Evolutionary conservation across 768 basidiomycete genomes (phyloP), one percentile per base, ranked within the genome.

Genomic region (Boletus rubroflammeus): DNA sequence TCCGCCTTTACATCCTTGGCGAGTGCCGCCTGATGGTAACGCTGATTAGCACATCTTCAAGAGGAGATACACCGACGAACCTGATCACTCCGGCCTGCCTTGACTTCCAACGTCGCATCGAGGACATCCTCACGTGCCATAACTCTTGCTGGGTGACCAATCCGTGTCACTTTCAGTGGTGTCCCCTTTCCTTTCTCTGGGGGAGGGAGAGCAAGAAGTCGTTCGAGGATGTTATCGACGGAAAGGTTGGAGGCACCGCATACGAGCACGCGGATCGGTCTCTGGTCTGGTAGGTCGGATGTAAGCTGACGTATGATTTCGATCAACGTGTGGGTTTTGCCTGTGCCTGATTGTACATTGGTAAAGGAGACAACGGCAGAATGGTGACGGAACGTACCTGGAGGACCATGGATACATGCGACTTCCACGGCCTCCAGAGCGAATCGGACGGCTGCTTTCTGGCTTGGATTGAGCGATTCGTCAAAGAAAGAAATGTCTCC

Each of bases 391-490:
- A 31, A 29, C 32, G 6, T 65, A 82, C 96, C 96, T 56, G 97
- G 97, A n/a, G 97, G 97, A 0, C 97, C 97, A 64, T 98, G 95
- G 25, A 99, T 93, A 61, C 93, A 92, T 1, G 91, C 92, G 0
- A 98, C 81, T 67, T 96, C 87, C 5, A 81, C 78, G 0, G 90
- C 83, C 57, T 82, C 82, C 6, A 99, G 70, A n/a, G 87, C 86
- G 64, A 97, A 94, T 48, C 72, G 76, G 31, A 98, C 83, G 1
- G 95, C 96, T 13, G 81, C 77, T 66, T 85, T 85, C 66, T 99
- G 97, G 61, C 89, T 91, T 1, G 77, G 72, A 67, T 99, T 98
- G 51, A 98, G 75, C 1, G 75, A 79, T 0, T 77, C 69, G 61
- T 97, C 91, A 58, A 90, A 89, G 72, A 88, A 96, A 3, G 71